Evolutionary conservation across 345 rosid species (phyloP).

Genomic region (Salix viminalis): DNA sequence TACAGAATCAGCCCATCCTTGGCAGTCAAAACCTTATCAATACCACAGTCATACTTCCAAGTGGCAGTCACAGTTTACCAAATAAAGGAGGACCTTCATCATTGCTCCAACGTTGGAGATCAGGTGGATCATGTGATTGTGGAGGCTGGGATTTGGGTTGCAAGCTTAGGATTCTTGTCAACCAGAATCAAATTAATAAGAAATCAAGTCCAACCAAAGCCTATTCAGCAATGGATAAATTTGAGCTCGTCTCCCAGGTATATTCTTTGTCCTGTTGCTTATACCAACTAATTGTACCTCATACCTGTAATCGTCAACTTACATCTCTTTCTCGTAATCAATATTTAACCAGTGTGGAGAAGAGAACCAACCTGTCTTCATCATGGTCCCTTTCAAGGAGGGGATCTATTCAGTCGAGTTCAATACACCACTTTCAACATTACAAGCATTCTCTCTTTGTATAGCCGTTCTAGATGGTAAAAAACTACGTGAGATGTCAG

Average conservation of each 20-base stretch:
- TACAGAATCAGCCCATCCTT: conserved; percentile 13
- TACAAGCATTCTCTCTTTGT: conserved; percentile 86
- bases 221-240: conserved; percentile 35
- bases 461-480: conserved; percentile 64
- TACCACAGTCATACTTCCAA: conserved; percentile 78
- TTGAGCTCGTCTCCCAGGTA: conserved; percentile 67
- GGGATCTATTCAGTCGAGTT: conserved; percentile 82
- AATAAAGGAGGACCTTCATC: conserved; percentile 86
- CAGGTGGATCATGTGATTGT: conserved; percentile 95
- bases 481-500: conserved; percentile 15
- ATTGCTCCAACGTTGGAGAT: conserved; percentile 78
- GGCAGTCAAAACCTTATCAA: conserved; percentile 28
- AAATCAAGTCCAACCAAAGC: conserved; percentile 32
- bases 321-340: conserved; percentile 4
- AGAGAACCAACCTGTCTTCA: conserved; percentile 53
- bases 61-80: conserved; percentile 79
- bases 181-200: conserved; percentile 29
- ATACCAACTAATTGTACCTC: not conserved
- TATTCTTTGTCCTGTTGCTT: not conserved
- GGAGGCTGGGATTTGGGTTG: conserved; percentile 99
- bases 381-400: conserved; percentile 64
- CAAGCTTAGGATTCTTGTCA: conserved; percentile 59
- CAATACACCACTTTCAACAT: conserved; percentile 52
- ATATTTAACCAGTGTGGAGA: conserved; percentile 45
- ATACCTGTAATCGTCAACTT: not conserved